Evolutionary conservation across 2,329 filamentous ascomycete species (phyloP).

Genomic region (Colletotrichum liaoningense): DNA sequence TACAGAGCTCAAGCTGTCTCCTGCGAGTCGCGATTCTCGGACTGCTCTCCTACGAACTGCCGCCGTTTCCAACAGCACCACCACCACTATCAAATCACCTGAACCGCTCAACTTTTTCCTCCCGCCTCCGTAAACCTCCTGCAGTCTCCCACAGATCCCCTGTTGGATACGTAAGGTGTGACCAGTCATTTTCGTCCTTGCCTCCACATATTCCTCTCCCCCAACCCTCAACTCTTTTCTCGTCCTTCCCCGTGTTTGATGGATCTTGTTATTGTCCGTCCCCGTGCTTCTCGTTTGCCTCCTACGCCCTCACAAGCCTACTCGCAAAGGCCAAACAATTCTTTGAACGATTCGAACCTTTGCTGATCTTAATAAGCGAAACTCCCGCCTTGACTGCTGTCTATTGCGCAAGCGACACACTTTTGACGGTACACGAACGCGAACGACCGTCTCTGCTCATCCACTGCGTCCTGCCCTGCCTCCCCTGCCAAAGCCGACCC

Average conservation of each 20-base stretch:
- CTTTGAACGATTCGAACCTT: constrained; percentile 1
- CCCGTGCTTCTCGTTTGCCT: constrained; percentile 13
- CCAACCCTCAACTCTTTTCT: constrained; percentile 29
- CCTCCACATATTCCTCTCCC: constrained; percentile 23
- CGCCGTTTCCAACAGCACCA: background rate
- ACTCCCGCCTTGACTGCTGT: background rate
- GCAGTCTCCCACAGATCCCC: constrained; percentile 16
- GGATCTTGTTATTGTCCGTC: constrained; percentile 6
- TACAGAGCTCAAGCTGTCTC: background rate
- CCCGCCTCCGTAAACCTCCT: constrained; percentile 1
- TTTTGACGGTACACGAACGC: constrained; percentile 2
- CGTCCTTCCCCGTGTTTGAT: constrained; percentile 16
- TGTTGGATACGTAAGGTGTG: constrained; percentile 28
- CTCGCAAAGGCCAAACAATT: background rate
- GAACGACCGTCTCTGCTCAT: constrained; percentile 9
- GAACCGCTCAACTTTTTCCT: background rate
- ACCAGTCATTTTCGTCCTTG: constrained; percentile 31
- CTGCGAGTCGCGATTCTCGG: background rate
- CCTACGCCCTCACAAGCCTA: background rate
- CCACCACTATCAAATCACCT: background rate
- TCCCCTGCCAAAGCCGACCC: constrained; percentile 3
- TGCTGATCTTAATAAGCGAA: constrained; percentile 28
- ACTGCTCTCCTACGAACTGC: background rate
- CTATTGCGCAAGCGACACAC: constrained; percentile 3
- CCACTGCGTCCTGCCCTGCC: background rate